phyloP scores from a whole-genome alignment of 768 basidiomycete genomes.

The Lentinula aciculospora region DNA sequence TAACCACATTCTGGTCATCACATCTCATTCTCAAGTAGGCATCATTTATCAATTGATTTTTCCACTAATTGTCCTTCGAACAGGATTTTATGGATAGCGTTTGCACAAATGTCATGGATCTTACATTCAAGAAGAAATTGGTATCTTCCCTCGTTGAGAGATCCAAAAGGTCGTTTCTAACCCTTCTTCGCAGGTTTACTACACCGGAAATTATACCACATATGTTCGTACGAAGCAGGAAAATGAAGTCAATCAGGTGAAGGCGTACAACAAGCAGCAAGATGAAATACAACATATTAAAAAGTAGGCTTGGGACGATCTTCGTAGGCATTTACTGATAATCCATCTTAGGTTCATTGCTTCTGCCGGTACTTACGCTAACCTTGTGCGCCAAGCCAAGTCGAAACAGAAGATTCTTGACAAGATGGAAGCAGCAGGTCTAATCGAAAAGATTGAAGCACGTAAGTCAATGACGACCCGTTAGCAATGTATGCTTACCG shows the following conservation, averaged over 20 bases:
- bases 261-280: slow-evolving; percentile 97
- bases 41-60: slow-evolving; percentile 95
- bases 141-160: slow-evolving; percentile 90
- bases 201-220: slow-evolving; percentile 95
- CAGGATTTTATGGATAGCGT: slow-evolving; percentile 43
- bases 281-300: slow-evolving; percentile 99
- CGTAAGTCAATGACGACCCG: slow-evolving; percentile 10
- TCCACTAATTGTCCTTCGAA: slow-evolving; percentile 70
- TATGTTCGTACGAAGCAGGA: slow-evolving; percentile 95
- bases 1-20: slow-evolving; percentile 97
- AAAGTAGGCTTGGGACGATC: slow-evolving; percentile 50
- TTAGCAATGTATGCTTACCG: background rate
- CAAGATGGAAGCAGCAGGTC: slow-evolving; percentile 99
- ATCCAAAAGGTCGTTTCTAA: too few relatives aligned
- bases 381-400: slow-evolving; percentile 97
- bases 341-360: slow-evolving; percentile 74
- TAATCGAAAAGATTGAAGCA: slow-evolving; percentile 86
- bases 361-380: slow-evolving; percentile 99
- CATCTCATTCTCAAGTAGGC: slow-evolving; percentile 95
- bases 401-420: slow-evolving; percentile 99
- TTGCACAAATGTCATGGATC: slow-evolving; percentile 98
- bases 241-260: slow-evolving; percentile 99
- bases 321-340: background rate
- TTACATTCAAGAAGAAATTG: slow-evolving; percentile 88
- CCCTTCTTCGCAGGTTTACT: slow-evolving; percentile 94